Percentiles rank a stretch among this genome's conserved stretches.
Evolutionary conservation across 345 rosid genomes (phyloP).

Genomic region (Jatropha curcas): DNA sequence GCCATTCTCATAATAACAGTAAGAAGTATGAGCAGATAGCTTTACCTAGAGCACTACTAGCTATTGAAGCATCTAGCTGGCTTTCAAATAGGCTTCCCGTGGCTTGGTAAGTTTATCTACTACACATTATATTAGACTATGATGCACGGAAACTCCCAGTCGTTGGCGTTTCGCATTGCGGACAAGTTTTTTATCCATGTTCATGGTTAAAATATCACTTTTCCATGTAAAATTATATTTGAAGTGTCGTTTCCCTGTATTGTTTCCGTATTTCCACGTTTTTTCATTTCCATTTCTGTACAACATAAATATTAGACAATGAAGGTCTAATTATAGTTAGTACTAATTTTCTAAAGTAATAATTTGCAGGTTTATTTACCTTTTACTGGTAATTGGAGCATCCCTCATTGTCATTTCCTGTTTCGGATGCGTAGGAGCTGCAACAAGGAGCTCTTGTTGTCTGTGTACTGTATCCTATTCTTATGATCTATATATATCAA

Average conservation of each 20-base stretch:
- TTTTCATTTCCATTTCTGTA: too few species aligned
- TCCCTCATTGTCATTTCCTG: not conserved
- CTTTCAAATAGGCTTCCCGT: not conserved
- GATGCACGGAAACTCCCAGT: too few species aligned
- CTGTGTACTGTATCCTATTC: not conserved
- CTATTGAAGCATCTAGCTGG: not conserved
- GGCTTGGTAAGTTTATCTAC: not conserved
- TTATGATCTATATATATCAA: too few species aligned
- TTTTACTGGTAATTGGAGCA: not conserved
- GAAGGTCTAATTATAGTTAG: too few species aligned
- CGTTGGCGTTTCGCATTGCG: too few species aligned
- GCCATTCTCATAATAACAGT: not conserved
- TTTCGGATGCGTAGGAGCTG: constrained; percentile 1
- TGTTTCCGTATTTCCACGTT: too few species aligned
- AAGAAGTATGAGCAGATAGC: not conserved
- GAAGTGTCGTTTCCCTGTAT: too few species aligned
- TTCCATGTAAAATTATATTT: too few species aligned
- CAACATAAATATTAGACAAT: too few species aligned
- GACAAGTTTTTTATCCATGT: too few species aligned
- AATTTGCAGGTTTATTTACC: not conserved
- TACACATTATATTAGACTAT: too few species aligned
- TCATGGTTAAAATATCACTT: too few species aligned
- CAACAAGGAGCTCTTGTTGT: constrained; percentile 3
- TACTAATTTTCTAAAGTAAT: not conserved
- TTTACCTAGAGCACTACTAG: not conserved